phyloP scores from a whole-genome alignment of 2,329 filamentous ascomycete species.

The Scortechinia acanthostroma region DNA sequence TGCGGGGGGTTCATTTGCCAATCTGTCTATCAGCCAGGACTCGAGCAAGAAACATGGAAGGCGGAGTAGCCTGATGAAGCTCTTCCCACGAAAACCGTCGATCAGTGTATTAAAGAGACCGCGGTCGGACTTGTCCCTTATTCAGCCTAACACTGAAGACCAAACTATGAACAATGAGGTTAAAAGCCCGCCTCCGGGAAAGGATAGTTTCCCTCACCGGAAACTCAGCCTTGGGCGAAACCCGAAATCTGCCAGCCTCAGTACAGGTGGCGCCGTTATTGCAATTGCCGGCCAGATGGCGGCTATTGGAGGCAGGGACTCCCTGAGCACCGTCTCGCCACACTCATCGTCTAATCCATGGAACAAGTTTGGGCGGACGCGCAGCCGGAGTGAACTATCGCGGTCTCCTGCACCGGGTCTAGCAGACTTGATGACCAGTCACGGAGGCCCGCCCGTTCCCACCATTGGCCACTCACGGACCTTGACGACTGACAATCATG shows the following conservation, averaged over 20 bases:
- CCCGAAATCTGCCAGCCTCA: slow-evolving; percentile 25
- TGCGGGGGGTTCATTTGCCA: slow-evolving; percentile 48
- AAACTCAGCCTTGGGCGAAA: slow-evolving; percentile 14
- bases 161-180: no score
- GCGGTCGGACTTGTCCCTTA: neutral
- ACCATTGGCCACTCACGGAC: neutral
- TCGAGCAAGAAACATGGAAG: no score
- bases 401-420: slow-evolving; percentile 29
- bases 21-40: slow-evolving; percentile 51
- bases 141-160: neutral
- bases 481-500: slow-evolving; percentile 2
- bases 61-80: no score
- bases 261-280: slow-evolving; percentile 27
- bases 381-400: slow-evolving; percentile 43
- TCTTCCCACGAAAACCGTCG: no score
- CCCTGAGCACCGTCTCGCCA: slow-evolving; percentile 17
- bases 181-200: no score
- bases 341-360: slow-evolving; percentile 13
- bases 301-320: slow-evolving; percentile 28
- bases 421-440: slow-evolving; percentile 26
- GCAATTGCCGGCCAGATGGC: slow-evolving; percentile 33
- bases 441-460: neutral
- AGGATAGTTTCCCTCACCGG: neutral
- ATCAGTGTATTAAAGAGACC: no score
- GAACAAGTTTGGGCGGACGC: slow-evolving; percentile 19